These are phyloP conservation scores for Leccinum olivaceoglutinosum DNA, from an alignment of 1,284 basidiomycete species.

Conservation along the genomic window DNA sequence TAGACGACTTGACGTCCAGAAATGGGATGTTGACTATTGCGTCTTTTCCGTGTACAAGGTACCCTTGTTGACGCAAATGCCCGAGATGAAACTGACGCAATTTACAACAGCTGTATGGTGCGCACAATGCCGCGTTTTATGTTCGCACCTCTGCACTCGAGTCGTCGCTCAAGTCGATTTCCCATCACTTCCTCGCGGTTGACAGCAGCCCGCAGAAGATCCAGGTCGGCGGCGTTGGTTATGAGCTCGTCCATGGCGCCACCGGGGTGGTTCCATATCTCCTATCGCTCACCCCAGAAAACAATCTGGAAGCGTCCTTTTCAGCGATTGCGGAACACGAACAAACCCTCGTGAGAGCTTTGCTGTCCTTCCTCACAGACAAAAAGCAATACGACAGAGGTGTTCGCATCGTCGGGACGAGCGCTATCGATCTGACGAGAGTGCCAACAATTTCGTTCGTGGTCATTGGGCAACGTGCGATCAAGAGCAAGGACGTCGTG, in stretches of 20 bases:
- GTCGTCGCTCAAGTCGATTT: slow-evolving; percentile 49
- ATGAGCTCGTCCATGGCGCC: slow-evolving; percentile 60
- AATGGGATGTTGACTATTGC: slow-evolving; percentile 73
- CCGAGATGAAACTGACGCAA: neutral
- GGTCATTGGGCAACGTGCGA: slow-evolving; percentile 47
- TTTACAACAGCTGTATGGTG: slow-evolving; percentile 59
- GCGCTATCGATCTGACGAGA: slow-evolving; percentile 34
- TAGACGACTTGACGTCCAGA: slow-evolving; percentile 59
- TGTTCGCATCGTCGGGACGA: slow-evolving; percentile 66
- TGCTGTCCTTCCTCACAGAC: slow-evolving; percentile 39
- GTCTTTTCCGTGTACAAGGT: slow-evolving; percentile 79
- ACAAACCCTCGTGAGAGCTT: slow-evolving; percentile 34
- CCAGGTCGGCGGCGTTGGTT: slow-evolving; percentile 67
- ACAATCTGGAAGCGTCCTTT: slow-evolving; percentile 43
- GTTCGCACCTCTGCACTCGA: slow-evolving; percentile 42
- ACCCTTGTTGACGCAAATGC: neutral
- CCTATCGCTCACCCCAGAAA: slow-evolving; percentile 47
- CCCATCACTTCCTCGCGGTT: slow-evolving; percentile 68
- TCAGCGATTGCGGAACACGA: slow-evolving; percentile 43
- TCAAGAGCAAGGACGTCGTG: slow-evolving; percentile 62
- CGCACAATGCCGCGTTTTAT: slow-evolving; percentile 67
- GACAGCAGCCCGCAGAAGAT: slow-evolving; percentile 52
- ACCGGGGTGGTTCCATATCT: slow-evolving; percentile 64
- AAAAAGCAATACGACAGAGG: slow-evolving; percentile 45
- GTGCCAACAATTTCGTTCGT: slow-evolving; percentile 74